phyloP scores from a whole-genome alignment of 1,139 yeast genomes.

The Scheffersomyces illinoinensis region DNA sequence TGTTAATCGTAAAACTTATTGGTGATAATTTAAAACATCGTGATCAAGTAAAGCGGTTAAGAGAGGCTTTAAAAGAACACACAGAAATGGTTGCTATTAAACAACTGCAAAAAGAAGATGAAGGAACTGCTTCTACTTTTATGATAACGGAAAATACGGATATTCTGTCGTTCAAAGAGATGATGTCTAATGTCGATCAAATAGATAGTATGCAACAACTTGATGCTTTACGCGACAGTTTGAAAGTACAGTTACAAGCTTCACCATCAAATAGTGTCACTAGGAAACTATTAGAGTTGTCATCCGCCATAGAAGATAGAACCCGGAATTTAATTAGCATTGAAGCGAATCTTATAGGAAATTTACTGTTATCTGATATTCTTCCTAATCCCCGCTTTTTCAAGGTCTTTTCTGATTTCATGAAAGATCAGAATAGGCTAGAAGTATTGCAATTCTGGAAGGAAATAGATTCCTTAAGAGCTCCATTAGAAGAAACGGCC shows the following conservation, averaged over 20 bases:
- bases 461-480: conserved; percentile 64
- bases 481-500: conserved; percentile 62
- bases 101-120: background rate
- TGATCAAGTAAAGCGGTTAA: conserved; percentile 69
- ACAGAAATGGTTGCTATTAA: conserved; percentile 25
- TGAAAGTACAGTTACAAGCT: background rate
- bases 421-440: conserved; percentile 49
- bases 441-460: conserved; percentile 62
- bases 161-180: conserved; percentile 38
- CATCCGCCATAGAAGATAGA: conserved; percentile 11
- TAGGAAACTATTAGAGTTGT: conserved; percentile 13
- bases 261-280: conserved; percentile 1
- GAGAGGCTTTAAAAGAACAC: conserved; percentile 71
- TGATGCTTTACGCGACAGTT: conserved; percentile 3
- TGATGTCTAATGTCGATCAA: conserved; percentile 11
- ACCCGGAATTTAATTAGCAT: conserved; percentile 2
- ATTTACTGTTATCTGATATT: conserved; percentile 14
- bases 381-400: conserved; percentile 45
- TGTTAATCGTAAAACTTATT: conserved; percentile 57
- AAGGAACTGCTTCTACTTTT: background rate
- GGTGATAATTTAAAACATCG: conserved; percentile 73
- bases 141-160: conserved; percentile 27
- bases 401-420: conserved; percentile 55
- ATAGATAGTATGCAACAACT: conserved; percentile 21
- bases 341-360: conserved; percentile 7